These are phyloP conservation scores for Hymenoscyphus infarciens DNA, from an alignment of 2,329 filamentous ascomycete genomes.

Conservation along the genomic window DNA sequence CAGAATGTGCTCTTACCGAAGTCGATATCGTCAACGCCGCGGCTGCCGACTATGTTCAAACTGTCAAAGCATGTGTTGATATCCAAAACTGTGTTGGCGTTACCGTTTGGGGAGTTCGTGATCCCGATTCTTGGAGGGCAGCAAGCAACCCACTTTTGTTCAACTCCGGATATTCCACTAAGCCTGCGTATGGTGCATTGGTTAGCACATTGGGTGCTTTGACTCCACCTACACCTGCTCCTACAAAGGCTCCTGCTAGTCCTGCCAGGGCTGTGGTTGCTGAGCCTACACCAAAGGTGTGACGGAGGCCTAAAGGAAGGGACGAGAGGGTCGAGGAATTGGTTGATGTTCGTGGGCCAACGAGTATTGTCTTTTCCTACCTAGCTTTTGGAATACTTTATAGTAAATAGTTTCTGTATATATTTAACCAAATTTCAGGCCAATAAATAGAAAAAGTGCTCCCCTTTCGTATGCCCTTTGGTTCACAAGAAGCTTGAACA, in stretches of 20 bases:
- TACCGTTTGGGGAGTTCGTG: slow-evolving; percentile 39
- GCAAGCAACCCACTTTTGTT: slow-evolving; percentile 51
- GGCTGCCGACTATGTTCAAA: slow-evolving; percentile 31
- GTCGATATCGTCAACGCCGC: slow-evolving; percentile 61
- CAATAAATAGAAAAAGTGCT: no score
- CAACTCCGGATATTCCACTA: slow-evolving; percentile 48
- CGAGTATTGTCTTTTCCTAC: no score
- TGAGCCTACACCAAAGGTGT: not conserved
- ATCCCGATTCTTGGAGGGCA: slow-evolving; percentile 52
- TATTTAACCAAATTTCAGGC: no score
- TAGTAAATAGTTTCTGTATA: no score
- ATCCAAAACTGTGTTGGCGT: slow-evolving; percentile 36
- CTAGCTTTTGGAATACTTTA: no score
- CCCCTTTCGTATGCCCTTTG: no score
- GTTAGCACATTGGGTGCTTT: slow-evolving; percentile 19
- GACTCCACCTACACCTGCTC: not conserved
- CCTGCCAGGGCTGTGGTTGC: not conserved
- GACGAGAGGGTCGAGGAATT: no score
- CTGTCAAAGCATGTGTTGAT: slow-evolving; percentile 33
- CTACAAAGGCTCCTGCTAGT: not conserved
- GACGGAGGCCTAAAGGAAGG: not conserved
- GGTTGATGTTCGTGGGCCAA: no score
- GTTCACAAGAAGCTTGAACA: no score
- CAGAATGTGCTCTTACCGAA: slow-evolving; percentile 63
- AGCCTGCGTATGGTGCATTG: slow-evolving; percentile 46